Evolutionary conservation across 202 grass and related monocot species (phyloP).

Genomic region (Digitaria exilis): DNA sequence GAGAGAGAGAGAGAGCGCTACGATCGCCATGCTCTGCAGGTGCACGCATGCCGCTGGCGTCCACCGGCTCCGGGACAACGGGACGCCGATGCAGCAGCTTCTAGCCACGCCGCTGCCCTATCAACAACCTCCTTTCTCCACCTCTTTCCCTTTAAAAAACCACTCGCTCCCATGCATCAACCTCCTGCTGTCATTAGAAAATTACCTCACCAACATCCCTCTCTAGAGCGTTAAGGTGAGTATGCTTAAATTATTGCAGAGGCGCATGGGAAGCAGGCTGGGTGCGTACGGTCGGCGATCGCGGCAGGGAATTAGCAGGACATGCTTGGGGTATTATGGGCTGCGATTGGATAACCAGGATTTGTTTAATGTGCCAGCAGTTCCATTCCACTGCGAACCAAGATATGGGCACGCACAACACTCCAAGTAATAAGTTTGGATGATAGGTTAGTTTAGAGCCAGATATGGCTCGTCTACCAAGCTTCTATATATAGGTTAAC

Average conservation of each 20-base stretch:
- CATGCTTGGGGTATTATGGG: not conserved
- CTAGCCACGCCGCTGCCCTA: too few relatives aligned
- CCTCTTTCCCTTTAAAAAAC: not conserved
- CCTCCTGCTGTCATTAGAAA: not conserved
- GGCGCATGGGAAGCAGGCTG: slow-evolving; percentile 26
- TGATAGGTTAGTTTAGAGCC: not conserved
- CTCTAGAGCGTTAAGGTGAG: not conserved
- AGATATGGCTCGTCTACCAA: not conserved
- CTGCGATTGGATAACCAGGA: not conserved
- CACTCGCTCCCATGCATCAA: not conserved
- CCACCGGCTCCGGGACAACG: slow-evolving; percentile 47
- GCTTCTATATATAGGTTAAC: not conserved
- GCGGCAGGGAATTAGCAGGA: slow-evolving; percentile 22
- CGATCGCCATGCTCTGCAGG: slow-evolving; percentile 25
- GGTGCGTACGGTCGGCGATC: slow-evolving; percentile 39
- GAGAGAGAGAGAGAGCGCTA: not conserved
- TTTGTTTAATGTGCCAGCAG: not conserved
- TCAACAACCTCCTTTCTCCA: not conserved
- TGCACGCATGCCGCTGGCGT: slow-evolving; percentile 55
- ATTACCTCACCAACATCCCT: not conserved
- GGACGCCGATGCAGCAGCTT: not conserved
- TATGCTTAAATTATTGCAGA: not conserved
- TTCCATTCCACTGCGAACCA: not conserved
- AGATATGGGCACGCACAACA: not conserved
- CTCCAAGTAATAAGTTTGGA: not conserved